phyloP scores from a whole-genome alignment of 1,284 basidiomycete species.

The Ganoderma meredithae region DNA sequence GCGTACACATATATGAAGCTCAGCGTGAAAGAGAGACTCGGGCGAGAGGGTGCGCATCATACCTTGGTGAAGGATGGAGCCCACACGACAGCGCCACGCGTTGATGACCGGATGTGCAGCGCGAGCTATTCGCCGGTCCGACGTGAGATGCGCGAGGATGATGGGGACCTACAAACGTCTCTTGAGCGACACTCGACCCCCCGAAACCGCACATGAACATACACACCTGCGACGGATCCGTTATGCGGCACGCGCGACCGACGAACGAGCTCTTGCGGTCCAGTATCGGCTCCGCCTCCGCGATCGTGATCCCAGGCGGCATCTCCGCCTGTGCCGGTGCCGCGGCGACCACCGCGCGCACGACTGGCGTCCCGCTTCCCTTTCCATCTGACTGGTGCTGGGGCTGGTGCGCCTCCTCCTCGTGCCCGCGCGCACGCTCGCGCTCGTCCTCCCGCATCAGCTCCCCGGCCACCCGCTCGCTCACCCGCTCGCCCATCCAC shows the following conservation, averaged over 20 bases:
- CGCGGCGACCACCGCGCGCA: constrained; percentile 22
- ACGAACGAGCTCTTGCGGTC: constrained; percentile 88
- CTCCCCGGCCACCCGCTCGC: constrained; percentile 61
- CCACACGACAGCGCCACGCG: constrained; percentile 83
- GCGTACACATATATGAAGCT: constrained; percentile 14
- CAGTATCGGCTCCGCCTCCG: constrained; percentile 77
- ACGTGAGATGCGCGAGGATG: constrained; percentile 76
- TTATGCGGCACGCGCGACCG: constrained; percentile 82
- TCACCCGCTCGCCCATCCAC: constrained; percentile 78
- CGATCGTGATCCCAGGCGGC: constrained; percentile 68
- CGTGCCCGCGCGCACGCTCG: constrained; percentile 33
- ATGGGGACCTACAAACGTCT: constrained; percentile 62
- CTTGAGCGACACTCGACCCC: neutral
- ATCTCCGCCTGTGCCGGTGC: constrained; percentile 44
- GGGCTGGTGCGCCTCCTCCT: neutral
- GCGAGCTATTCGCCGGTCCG: constrained; percentile 75
- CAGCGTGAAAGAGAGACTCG: constrained; percentile 3
- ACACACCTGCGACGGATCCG: constrained; percentile 76
- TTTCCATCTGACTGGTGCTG: constrained; percentile 23
- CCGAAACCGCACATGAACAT: constrained; percentile 1
- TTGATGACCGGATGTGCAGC: constrained; percentile 92
- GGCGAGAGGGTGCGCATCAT: constrained; percentile 24
- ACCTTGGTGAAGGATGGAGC: constrained; percentile 79
- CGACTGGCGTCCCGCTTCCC: neutral
- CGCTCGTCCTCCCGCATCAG: constrained; percentile 64